Evolutionary conservation across 257 asterid species (phyloP), one percentile per base, ranked within the genome.

Genomic region (Salvia rosmarinus): DNA sequence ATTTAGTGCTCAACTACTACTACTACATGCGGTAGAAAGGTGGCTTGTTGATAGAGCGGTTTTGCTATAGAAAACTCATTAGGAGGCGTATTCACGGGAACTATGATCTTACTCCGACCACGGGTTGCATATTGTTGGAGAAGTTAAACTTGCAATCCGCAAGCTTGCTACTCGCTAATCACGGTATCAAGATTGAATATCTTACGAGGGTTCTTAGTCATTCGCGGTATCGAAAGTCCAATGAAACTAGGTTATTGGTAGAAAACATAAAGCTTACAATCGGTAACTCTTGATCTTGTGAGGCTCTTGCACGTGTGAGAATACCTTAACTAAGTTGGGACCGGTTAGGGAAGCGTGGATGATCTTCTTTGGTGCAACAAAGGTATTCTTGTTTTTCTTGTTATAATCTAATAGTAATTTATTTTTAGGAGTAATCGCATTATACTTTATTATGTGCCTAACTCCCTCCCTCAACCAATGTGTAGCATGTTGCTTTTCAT

Each of bases 221-320:
- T 81, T 96, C 99, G n/a, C 99, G 98, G 99, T 86, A 84, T 69
- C 81, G 74, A 58, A 46, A 44, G 60, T 62, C 49, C 56, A 28
- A 30, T 58, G 43, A 56, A 54, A 56, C 68, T 34, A 37, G 4
- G 40, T 57, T 49, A 34, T 62, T 51, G 7, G 78, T 68, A 23
- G 14, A 13, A 55, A 37, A 70, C n/a, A 35, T 57, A 66, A 52
- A 72, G 66, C 64, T 75, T 49, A 64, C 37, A 30, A 28, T 21
- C 37, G 69, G 49, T 71, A 52, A 71, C 55, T 55, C 64, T 55
- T 77, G n/a, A 77, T 51, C 68, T n/a, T 76, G 14, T 85, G 92
- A 97, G n/a, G 99, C 99, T 75, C 99, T 95, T 77, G 97, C 99
- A 95, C n/a, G 81, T 95, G 98, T 74, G 99, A 95, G 86, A 82